phyloP scores from a whole-genome alignment of 495 filamentous ascomycete species.

The Aspergillus bridgeri region DNA sequence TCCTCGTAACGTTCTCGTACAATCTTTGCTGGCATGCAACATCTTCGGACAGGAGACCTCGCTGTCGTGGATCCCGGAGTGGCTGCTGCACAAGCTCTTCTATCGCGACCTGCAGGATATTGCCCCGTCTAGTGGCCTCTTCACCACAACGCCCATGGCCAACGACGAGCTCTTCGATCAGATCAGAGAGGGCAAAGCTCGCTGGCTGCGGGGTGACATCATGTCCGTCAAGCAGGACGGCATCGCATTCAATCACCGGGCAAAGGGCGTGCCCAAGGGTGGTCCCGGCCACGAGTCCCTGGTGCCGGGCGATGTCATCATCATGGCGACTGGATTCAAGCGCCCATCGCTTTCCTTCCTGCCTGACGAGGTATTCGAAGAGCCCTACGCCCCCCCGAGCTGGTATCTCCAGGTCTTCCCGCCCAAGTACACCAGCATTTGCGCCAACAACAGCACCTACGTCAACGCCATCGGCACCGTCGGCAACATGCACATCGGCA shows the following conservation, averaged over 20 bases:
- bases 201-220: constrained; percentile 81
- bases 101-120: constrained; percentile 80
- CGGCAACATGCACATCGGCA: constrained; percentile 84
- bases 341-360: constrained; percentile 71
- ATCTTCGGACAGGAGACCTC: constrained; percentile 74
- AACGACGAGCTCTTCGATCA: constrained; percentile 77
- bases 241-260: constrained; percentile 65
- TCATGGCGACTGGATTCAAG: constrained; percentile 80
- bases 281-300: constrained; percentile 63
- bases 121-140: constrained; percentile 67
- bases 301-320: constrained; percentile 69
- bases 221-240: constrained; percentile 60
- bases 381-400: constrained; percentile 73
- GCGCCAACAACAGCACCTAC: constrained; percentile 81
- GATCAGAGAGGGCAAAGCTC: constrained; percentile 68
- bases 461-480: constrained; percentile 75
- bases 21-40: constrained; percentile 71
- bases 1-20: constrained; percentile 70
- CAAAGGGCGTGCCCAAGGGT: constrained; percentile 66
- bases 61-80: constrained; percentile 74
- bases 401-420: constrained; percentile 89
- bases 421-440: constrained; percentile 55
- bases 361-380: constrained; percentile 64
- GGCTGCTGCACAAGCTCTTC: constrained; percentile 71
- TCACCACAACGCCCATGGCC: constrained; percentile 80